These are phyloP conservation scores for Xylaria sp. DNA, from an alignment of 2,329 filamentous ascomycete genomes.

Conservation along the genomic window DNA sequence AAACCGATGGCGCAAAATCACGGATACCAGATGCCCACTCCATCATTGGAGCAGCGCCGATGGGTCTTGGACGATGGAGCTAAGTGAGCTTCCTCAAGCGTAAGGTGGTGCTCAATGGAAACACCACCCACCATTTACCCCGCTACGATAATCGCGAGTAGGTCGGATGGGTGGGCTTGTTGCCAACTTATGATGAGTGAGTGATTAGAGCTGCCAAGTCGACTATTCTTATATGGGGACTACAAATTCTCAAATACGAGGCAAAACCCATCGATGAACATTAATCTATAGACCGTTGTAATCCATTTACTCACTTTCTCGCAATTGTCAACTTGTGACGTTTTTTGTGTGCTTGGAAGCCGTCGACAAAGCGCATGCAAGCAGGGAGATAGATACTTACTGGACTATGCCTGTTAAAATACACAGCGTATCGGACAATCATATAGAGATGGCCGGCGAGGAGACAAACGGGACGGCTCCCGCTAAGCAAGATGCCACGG, in stretches of 20 bases:
- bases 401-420: neutral
- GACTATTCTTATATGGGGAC: neutral
- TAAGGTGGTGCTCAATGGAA: constrained; percentile 29
- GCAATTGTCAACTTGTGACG: neutral
- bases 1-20: constrained; percentile 33
- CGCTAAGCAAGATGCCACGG: constrained; percentile 39
- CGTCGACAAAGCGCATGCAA: neutral
- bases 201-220: neutral
- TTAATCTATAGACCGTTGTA: neutral
- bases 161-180: neutral
- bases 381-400: neutral
- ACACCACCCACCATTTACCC: constrained; percentile 23
- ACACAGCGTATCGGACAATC: neutral
- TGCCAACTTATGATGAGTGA: neutral
- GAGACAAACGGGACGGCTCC: constrained; percentile 27
- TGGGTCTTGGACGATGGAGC: constrained; percentile 18
- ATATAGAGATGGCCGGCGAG: constrained; percentile 40
- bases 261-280: neutral
- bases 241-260: neutral
- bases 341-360: neutral
- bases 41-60: constrained; percentile 20
- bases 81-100: constrained; percentile 29
- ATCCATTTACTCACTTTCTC: too few species aligned
- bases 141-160: constrained; percentile 25
- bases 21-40: constrained; percentile 14